These are phyloP conservation scores for Sphagnum magellanicum DNA, from an alignment of 228 moss, liverwort and hornwort species.

Conservation along the genomic window DNA sequence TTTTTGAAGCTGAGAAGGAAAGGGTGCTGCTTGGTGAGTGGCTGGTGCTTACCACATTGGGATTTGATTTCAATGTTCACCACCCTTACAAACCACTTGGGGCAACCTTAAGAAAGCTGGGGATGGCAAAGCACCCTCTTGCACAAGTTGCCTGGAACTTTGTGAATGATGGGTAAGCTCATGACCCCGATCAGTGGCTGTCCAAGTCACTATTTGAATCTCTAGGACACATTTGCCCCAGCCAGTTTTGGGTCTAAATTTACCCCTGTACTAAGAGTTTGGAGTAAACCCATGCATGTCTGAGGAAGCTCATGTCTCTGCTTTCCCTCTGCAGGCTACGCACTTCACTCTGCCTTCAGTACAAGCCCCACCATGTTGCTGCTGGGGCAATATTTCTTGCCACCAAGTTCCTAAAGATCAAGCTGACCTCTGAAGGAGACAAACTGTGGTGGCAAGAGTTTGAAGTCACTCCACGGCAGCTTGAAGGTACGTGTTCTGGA, in stretches of 20 bases:
- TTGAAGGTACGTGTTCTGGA: conserved; percentile 62
- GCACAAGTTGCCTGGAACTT: conserved; percentile 99
- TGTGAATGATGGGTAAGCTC: conserved; percentile 79
- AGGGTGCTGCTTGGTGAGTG: conserved; percentile 82
- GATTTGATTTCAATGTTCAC: conserved; percentile 88
- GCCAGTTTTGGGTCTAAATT: not conserved
- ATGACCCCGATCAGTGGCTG: not conserved
- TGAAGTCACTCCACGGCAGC: conserved; percentile 76
- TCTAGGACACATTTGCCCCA: not conserved
- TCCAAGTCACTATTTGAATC: conserved; percentile 13
- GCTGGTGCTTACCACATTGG: conserved; percentile 72
- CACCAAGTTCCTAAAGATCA: conserved; percentile 92
- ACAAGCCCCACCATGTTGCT: conserved; percentile 92
- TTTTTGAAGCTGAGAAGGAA: conserved; percentile 85
- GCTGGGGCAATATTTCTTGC: conserved; percentile 95
- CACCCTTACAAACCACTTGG: conserved; percentile 95
- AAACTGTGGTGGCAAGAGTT: conserved; percentile 99
- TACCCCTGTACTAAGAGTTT: no score
- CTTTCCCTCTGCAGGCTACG: conserved; percentile 60
- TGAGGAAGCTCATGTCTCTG: conserved; percentile 10
- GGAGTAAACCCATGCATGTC: conserved; percentile 6
- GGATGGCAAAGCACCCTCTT: conserved; percentile 77
- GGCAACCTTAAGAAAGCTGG: conserved; percentile 86
- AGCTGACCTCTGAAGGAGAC: conserved; percentile 84
- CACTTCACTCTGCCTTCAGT: conserved; percentile 94